Conservation (phyloP, 2,329 filamentous ascomycete species). For the Diaporthe sp. region DNA sequence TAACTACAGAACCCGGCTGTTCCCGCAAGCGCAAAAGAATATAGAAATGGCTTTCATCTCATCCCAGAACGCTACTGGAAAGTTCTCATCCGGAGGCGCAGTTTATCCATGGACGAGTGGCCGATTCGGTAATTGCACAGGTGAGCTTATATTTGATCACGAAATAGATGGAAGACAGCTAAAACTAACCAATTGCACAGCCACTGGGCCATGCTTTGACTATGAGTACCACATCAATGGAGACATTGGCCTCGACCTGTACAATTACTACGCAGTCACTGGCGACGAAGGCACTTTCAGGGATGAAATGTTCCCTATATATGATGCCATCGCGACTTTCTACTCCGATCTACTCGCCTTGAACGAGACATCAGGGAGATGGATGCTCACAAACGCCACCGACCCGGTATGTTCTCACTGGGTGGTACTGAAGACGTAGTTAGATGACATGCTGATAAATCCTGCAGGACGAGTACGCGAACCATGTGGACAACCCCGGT, state of each 20-base stretch:
- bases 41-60: conserved; percentile 36
- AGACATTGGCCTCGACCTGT: conserved; percentile 35
- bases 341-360: conserved; percentile 70
- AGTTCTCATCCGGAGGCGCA: conserved; percentile 30
- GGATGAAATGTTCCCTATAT: conserved; percentile 69
- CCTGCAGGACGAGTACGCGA: conserved; percentile 73
- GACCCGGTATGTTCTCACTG: conserved; percentile 68
- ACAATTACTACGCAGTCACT: conserved; percentile 36
- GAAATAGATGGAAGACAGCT: neutral
- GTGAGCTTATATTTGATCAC: neutral
- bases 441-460: neutral
- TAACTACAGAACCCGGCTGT: conserved; percentile 31
- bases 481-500: conserved; percentile 75
- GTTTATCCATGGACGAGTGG: conserved; percentile 37
- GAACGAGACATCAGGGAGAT: conserved; percentile 63
- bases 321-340: conserved; percentile 72
- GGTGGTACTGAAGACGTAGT: too few species aligned
- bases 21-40: conserved; percentile 36
- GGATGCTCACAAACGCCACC: conserved; percentile 72
- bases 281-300: conserved; percentile 29
- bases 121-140: conserved; percentile 36
- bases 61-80: conserved; percentile 63
- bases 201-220: conserved; percentile 31
- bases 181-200: conserved; percentile 58
- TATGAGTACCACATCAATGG: conserved; percentile 40